A percentile compares a stretch with the other conserved stretches of the same genome.
Evolutionary conservation across 176 grass and related monocot species (phyloP).

Genomic region (Calamus simplicifolius): DNA sequence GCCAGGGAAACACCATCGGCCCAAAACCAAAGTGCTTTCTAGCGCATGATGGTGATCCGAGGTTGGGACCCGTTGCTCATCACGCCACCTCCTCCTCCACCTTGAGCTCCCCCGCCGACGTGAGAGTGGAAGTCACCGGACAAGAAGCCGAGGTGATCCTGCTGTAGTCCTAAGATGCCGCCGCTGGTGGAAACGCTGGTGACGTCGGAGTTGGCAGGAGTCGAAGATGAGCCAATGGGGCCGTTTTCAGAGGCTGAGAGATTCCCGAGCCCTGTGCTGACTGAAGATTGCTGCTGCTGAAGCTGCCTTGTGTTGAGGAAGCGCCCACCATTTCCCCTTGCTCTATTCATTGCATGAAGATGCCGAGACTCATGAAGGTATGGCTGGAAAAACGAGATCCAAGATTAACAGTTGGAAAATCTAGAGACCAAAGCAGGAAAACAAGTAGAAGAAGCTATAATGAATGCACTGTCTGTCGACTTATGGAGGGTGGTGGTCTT

Average conservation of each 20-base stretch:
- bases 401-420: background rate
- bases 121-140: conserved; percentile 24
- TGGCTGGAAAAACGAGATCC: conserved; percentile 44
- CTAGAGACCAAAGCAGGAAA: too few relatives aligned
- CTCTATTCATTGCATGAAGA: conserved; percentile 86
- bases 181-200: conserved; percentile 31
- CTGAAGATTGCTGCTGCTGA: conserved; percentile 14
- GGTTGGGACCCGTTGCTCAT: conserved; percentile 20
- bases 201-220: conserved; percentile 4
- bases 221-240: conserved; percentile 19
- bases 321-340: conserved; percentile 76
- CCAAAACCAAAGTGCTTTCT: conserved; percentile 12
- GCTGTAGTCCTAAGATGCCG: conserved; percentile 18
- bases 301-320: conserved; percentile 92
- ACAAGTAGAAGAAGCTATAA: too few relatives aligned
- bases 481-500: too few relatives aligned
- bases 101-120: conserved; percentile 4
- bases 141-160: conserved; percentile 31
- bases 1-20: conserved; percentile 37
- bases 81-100: conserved; percentile 22
- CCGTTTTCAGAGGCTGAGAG: conserved; percentile 22
- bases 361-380: conserved; percentile 99
- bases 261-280: conserved; percentile 18
- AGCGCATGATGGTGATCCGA: conserved; percentile 23
- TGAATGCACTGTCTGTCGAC: too few relatives aligned